These are phyloP conservation scores for Austroboletus novae-zelandiae DNA, from an alignment of 1,284 basidiomycete species.

Conservation along the genomic window DNA sequence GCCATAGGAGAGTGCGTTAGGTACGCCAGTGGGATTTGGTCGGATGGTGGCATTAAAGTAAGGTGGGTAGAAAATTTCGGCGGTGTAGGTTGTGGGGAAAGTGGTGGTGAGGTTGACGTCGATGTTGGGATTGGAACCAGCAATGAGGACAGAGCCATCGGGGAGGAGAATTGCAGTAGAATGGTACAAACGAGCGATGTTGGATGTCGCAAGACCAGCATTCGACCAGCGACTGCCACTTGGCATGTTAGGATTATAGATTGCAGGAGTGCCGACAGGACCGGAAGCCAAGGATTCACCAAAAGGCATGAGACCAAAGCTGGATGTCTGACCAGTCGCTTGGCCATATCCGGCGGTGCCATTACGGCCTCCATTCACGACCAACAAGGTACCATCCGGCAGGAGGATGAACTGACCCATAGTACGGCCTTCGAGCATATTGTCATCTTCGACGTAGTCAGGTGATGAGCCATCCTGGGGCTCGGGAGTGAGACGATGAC, in stretches of 20 bases:
- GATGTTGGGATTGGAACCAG: constrained; percentile 91
- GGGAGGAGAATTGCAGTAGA: constrained; percentile 85
- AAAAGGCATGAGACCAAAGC: constrained; percentile 52
- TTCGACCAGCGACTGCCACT: constrained; percentile 73
- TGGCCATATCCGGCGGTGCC: constrained; percentile 63
- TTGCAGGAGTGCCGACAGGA: constrained; percentile 69
- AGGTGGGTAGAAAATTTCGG: constrained; percentile 85
- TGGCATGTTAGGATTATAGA: constrained; percentile 72
- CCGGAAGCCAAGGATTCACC: constrained; percentile 64
- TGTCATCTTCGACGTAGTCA: constrained; percentile 66
- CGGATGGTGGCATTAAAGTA: constrained; percentile 78
- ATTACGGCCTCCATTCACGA: constrained; percentile 77
- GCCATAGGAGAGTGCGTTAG: constrained; percentile 77
- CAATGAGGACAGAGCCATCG: constrained; percentile 86
- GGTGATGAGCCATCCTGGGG: constrained; percentile 58
- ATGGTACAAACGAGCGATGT: constrained; percentile 82
- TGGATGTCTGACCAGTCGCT: constrained; percentile 44
- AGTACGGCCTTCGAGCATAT: constrained; percentile 71
- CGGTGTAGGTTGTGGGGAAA: constrained; percentile 84
- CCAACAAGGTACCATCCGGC: constrained; percentile 71
- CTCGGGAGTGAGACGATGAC: constrained; percentile 79
- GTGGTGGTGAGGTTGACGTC: constrained; percentile 69
- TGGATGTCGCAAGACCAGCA: constrained; percentile 57
- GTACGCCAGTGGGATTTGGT: constrained; percentile 72
- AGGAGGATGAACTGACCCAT: constrained; percentile 89